Conservation (phyloP, 2,329 filamentous ascomycete genomes). For the Grosmannia huntii region DNA sequence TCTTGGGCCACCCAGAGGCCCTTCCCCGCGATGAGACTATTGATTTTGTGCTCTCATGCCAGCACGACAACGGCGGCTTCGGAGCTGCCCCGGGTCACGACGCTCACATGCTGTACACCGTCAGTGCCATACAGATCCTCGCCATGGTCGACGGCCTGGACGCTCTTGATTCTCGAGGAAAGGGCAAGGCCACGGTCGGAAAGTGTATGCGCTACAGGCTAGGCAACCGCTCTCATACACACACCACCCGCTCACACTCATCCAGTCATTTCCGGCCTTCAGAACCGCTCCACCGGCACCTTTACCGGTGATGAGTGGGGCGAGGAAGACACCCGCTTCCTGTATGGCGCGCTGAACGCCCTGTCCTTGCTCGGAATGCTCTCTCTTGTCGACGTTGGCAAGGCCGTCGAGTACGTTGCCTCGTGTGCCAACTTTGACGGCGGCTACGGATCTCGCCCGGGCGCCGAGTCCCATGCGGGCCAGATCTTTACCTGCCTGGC, state of each 20-base stretch:
- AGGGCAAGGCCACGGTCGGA: slow-evolving; percentile 60
- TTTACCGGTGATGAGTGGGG: slow-evolving; percentile 96
- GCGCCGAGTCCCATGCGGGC: slow-evolving; percentile 86
- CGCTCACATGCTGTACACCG: slow-evolving; percentile 90
- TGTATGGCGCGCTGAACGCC: slow-evolving; percentile 82
- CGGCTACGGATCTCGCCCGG: slow-evolving; percentile 79
- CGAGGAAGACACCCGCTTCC: slow-evolving; percentile 86
- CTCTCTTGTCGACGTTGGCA: slow-evolving; percentile 61
- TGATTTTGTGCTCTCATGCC: slow-evolving; percentile 89
- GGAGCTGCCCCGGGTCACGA: slow-evolving; percentile 90
- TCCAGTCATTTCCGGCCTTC: slow-evolving; percentile 64
- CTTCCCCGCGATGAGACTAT: slow-evolving; percentile 72
- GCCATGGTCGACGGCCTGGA: slow-evolving; percentile 75
- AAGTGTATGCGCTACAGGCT: slow-evolving; percentile 49
- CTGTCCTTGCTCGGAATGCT: slow-evolving; percentile 71
- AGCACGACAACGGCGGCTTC: slow-evolving; percentile 80
- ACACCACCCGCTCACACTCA: background rate
- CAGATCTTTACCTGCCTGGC: slow-evolving; percentile 93
- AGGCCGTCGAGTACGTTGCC: slow-evolving; percentile 66
- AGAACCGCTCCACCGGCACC: slow-evolving; percentile 69
- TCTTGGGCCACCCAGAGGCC: slow-evolving; percentile 69
- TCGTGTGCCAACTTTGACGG: slow-evolving; percentile 90
- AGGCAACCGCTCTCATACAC: background rate
- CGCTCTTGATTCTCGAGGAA: slow-evolving; percentile 60
- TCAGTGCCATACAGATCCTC: slow-evolving; percentile 88